These are phyloP conservation scores for Lentinus tigrinus DNA, from an alignment of 768 basidiomycete genomes.

Conservation along the genomic window DNA sequence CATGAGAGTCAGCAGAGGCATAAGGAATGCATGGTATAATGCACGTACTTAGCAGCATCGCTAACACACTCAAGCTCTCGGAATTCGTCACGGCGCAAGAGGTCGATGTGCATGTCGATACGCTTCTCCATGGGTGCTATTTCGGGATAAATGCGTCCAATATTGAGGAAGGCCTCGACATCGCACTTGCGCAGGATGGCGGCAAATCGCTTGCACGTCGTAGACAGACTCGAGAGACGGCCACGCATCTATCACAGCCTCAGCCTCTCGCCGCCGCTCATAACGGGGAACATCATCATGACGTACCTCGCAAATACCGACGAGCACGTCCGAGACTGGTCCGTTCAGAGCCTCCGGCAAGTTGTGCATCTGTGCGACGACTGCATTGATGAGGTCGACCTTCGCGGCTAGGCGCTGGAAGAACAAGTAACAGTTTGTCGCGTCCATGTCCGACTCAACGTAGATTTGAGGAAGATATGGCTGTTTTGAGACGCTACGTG, in stretches of 20 bases:
- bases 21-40: not conserved
- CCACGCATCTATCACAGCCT: constrained; percentile 65
- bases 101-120: constrained; percentile 88
- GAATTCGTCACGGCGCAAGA: constrained; percentile 86
- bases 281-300: not conserved
- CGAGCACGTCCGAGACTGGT: constrained; percentile 78
- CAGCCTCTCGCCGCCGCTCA: not conserved
- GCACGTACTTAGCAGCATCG: constrained; percentile 79
- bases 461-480: constrained; percentile 92
- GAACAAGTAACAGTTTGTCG: constrained; percentile 87
- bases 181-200: constrained; percentile 79
- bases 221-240: constrained; percentile 75
- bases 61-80: constrained; percentile 90
- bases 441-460: constrained; percentile 84
- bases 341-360: constrained; percentile 85
- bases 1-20: not conserved
- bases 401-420: constrained; percentile 89
- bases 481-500: constrained; percentile 35
- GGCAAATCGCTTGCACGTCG: constrained; percentile 86
- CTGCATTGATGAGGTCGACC: constrained; percentile 78
- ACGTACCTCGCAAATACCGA: constrained; percentile 91
- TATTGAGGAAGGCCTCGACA: constrained; percentile 80
- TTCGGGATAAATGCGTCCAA: constrained; percentile 82
- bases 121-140: constrained; percentile 87
- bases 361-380: constrained; percentile 80